phyloP scores from a whole-genome alignment of 345 rosid species.

The Citrus glauca region DNA sequence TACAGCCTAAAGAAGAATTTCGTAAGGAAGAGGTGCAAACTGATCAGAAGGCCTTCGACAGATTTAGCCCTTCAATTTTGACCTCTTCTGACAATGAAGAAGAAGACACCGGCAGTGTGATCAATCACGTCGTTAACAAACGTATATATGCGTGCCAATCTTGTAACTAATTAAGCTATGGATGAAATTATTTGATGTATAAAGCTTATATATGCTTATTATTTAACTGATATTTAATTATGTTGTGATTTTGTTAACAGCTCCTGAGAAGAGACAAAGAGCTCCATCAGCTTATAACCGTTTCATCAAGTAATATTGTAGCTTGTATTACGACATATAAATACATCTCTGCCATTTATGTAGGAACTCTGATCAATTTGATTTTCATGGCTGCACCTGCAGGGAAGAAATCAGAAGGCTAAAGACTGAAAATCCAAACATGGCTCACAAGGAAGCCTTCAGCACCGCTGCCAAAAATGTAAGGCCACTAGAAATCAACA shows the following conservation, averaged over 20 bases:
- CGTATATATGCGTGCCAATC: slow-evolving; percentile 40
- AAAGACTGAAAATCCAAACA: slow-evolving; percentile 86
- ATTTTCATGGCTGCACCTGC: slow-evolving; percentile 14
- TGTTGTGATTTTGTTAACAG: slow-evolving; percentile 31
- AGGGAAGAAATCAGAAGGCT: slow-evolving; percentile 97
- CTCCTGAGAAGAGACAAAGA: slow-evolving; percentile 97
- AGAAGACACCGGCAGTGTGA: slow-evolving; percentile 42
- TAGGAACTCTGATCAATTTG: background rate
- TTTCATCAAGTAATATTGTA: slow-evolving; percentile 77
- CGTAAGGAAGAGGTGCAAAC: slow-evolving; percentile 27
- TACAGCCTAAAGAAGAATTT: slow-evolving; percentile 42
- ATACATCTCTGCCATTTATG: no score
- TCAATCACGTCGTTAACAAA: slow-evolving; percentile 65
- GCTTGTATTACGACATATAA: background rate
- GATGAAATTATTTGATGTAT: background rate
- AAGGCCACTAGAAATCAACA: slow-evolving; percentile 2
- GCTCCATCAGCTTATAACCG: slow-evolving; percentile 94
- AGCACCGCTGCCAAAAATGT: slow-evolving; percentile 98
- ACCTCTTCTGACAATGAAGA: slow-evolving; percentile 70
- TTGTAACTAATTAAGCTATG: background rate
- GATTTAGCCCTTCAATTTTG: slow-evolving; percentile 39
- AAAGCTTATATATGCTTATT: background rate
- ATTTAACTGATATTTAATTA: background rate
- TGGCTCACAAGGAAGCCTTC: slow-evolving; percentile 97
- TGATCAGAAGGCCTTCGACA: slow-evolving; percentile 26